Conservation (phyloP, 148 eudicot genomes). For the Polygonum aviculare region DNA sequence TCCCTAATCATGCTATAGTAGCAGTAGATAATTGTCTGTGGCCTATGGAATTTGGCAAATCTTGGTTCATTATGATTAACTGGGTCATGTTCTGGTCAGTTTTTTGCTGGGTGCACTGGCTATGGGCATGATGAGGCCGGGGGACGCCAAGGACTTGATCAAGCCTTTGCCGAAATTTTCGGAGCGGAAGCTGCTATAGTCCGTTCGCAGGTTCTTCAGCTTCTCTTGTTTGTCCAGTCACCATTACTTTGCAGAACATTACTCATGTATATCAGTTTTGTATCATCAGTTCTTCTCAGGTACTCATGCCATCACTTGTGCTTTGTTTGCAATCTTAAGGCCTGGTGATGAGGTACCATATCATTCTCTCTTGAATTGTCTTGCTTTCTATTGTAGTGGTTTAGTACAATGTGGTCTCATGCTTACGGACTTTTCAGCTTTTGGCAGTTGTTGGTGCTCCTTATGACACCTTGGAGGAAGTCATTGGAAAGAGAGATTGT, state of each 20-base stretch:
- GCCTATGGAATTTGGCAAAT: background rate
- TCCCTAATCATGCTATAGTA: background rate
- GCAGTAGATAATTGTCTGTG: background rate
- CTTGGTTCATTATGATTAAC: background rate
- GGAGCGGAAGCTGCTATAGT: conserved; percentile 97
- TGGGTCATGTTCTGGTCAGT: conserved; percentile 32
- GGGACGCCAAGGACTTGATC: conserved; percentile 91
- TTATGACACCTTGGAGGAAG: conserved; percentile 95
- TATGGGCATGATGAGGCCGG: conserved; percentile 98
- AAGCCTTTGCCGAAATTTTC: conserved; percentile 81
- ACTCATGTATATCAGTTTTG: conserved; percentile 9
- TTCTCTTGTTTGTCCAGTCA: background rate
- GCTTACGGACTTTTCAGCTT: conserved; percentile 51
- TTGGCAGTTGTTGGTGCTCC: conserved; percentile 98
- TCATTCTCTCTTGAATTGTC: background rate
- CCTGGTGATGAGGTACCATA: conserved; percentile 78
- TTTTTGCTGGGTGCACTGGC: conserved; percentile 94
- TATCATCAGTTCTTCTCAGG: conserved; percentile 88
- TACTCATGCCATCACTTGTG: conserved; percentile 98
- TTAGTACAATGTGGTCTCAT: background rate
- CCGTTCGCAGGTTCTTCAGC: conserved; percentile 61
- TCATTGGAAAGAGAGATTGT: conserved; percentile 85
- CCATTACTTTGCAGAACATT: background rate
- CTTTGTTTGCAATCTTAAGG: conserved; percentile 85
- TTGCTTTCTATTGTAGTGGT: background rate